Base-by-base conservation (phyloP, 176 grass and related monocot genomes). In the Pontederia crassipes region DNA sequence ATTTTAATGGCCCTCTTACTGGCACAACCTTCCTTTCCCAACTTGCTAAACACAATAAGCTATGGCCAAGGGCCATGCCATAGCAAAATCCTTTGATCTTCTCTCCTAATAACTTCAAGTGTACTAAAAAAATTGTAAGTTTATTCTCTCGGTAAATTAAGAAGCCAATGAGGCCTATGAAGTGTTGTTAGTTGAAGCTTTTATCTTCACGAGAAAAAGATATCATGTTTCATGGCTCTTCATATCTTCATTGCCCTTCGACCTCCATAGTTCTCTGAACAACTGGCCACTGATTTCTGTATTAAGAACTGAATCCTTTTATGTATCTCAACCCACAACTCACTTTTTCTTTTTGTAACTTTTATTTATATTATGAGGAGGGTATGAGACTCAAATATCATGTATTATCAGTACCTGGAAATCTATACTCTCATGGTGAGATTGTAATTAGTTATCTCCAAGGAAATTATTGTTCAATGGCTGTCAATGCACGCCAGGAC, bases 11-110 rank as follows among this genome's bases (percentile, higher is more conserved):
- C 16, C 28, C 5, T 53, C 62, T 52, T 55, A 29, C 55, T 68
- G 24, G n/a, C 28, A 55, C 65, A 68, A 46, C 16, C 61, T 12
- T 15, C 16, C 2, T 12, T 14, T 45, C 20, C 48, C 48, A 68
- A 48, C 28, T 48, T 18, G 46, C 29, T 64, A 5, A 24, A 24
- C 14, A 15, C 45, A 68, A 68, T 68, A 68, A 68, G 52, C 52
- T 55, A 56, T 55, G 29, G 28, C 52, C 52, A 55, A 68, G 13
- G 15, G 28, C 35, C 15, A 11, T 20, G 28, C 51, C 50, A 52
- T 53, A 12, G 11, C 18, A 29, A 17, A 46, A 55, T 46, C 18
- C 18, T 66, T 15, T 6, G 48, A 12, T 27, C 17, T 66, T 54
- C 51, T n/a, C 2, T 54, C 66, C 10, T 55, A 46, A 11, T 45